Base-by-base conservation (phyloP, 352 stramenopile species). In the Phytophthora kernoviae region DNA sequence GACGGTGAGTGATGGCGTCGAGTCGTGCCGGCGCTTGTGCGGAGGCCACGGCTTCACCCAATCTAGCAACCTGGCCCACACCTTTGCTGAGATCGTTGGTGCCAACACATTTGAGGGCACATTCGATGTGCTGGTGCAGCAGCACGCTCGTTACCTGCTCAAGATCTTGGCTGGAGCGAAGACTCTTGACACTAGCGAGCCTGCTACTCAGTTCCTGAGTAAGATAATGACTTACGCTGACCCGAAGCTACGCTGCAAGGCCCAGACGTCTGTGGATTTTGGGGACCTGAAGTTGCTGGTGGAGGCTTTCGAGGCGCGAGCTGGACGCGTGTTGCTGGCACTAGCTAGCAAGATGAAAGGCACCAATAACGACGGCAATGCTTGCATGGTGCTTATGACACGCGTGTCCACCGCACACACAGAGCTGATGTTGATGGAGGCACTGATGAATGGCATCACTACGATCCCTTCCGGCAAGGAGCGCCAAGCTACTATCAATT, bases 111-210 rank as follows among this genome's bases (percentile, higher is more conserved):
- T 71, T 54, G 80, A 92, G 74, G 83, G 80, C 17, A 92, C 80
- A 18, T 84, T 80, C 40, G 79, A 92, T 55, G 81, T 92, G 49
- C 68, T 92, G 24, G 70, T 87, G 22, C 75, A 88, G 52, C 80
- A 92, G 34, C 80, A 90, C 53, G 68, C 71, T 10, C 75, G 74
- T 0, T 90, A 78, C 54, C 54, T 92, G 9, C 30, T 87, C 14
- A 91, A 91, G 69, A 53, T 39, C 27, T 21, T 60, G 30, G 51
- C 46, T 20, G 18, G 21, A 20, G 27, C 34, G n/a, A 54, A 62
- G 39, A 45, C 39, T 12, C 20, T 45, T 17, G 39, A 45, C 18
- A 21, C 5, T 21, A 21, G n/a, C 27, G 18, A 41, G 21, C 43
- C 39, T 21, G 39, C 58, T 10, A 59, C 59, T 32, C 45, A 44